Conservation (phyloP, 495 filamentous ascomycete species). For the Aspergillus heteromorphus region DNA sequence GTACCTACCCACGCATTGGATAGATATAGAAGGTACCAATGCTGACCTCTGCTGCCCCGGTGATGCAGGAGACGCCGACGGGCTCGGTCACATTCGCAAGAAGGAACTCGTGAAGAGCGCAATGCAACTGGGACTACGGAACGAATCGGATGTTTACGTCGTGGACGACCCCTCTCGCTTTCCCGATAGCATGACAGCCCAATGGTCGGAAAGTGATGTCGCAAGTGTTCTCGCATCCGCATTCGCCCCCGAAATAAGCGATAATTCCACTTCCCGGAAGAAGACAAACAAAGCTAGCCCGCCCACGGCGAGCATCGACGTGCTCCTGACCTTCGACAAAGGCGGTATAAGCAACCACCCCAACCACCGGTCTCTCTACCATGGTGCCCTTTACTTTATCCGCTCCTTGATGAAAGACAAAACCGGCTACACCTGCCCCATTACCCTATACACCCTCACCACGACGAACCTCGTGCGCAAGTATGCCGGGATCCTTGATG, state of each 20-base stretch:
- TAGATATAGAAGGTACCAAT: neutral
- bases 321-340: slow-evolving; percentile 82
- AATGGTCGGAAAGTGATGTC: slow-evolving; percentile 68
- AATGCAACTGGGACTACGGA: slow-evolving; percentile 64
- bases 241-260: slow-evolving; percentile 57
- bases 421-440: slow-evolving; percentile 62
- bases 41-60: neutral
- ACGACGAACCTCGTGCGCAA: slow-evolving; percentile 68
- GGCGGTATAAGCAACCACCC: slow-evolving; percentile 77
- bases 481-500: slow-evolving; percentile 73
- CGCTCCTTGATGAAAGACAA: slow-evolving; percentile 55
- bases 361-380: slow-evolving; percentile 84
- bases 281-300: slow-evolving; percentile 15
- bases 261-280: slow-evolving; percentile 7
- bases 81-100: slow-evolving; percentile 74
- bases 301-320: slow-evolving; percentile 64
- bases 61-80: slow-evolving; percentile 69
- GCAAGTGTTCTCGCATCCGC: slow-evolving; percentile 59
- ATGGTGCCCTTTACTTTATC: slow-evolving; percentile 72
- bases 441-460: slow-evolving; percentile 77
- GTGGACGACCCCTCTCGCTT: slow-evolving; percentile 72
- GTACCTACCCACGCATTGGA: slow-evolving; percentile 10
- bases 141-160: slow-evolving; percentile 70
- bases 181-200: slow-evolving; percentile 75
- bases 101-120: slow-evolving; percentile 78